Base-by-base conservation (phyloP, 75 land plant species). In the Sequoiadendron giganteum region DNA sequence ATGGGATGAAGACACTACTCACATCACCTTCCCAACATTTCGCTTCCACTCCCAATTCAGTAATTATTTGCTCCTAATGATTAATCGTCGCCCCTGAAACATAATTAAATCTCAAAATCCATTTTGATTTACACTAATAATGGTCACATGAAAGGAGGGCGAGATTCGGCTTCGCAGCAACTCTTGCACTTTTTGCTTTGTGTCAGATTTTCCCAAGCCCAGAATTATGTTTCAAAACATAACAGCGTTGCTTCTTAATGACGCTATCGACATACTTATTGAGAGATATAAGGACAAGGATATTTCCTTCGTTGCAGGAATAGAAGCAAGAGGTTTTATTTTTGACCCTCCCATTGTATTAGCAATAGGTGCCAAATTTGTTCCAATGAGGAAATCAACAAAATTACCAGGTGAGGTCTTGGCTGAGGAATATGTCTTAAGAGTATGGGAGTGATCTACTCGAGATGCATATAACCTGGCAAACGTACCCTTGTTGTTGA, bases 221-320 rank as follows among this genome's bases (percentile, higher is more conserved):
- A 96, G 98, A 54, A 96, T 96, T 68, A 91, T 94, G 93, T 96
- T 96, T 85, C 94, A 93, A 47, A 95, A 96, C 86, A 94, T 96
- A 40, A 93, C 96, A 9, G 93, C 98, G 70, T 89, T 96, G 88
- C 91, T 96, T 87, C 90, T 95, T 61, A 89, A 93, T 52, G 93
- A 94, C 85, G 90, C 96, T 0, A 90, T 95, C 5, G 96, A 96
- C 86, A 89, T 96, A 42, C 95, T 96, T 87, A 94, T 96, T 39
- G 94, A 96, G 75, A 90, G 96, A 16, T 96, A 96, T 90, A 89
- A 86, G 56, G 94, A 92, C 89, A 92, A 91, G 93, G 85, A 88
- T 58, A 92, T 96, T 55, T 88, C 93, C 80, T 96, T 93, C 49
- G 94, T 96, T 81, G 98, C 94, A 58, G 98, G 98, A 36, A 36